Conservation (phyloP, 352 stramenopile genomes). For the Phytophthora brassicae region DNA sequence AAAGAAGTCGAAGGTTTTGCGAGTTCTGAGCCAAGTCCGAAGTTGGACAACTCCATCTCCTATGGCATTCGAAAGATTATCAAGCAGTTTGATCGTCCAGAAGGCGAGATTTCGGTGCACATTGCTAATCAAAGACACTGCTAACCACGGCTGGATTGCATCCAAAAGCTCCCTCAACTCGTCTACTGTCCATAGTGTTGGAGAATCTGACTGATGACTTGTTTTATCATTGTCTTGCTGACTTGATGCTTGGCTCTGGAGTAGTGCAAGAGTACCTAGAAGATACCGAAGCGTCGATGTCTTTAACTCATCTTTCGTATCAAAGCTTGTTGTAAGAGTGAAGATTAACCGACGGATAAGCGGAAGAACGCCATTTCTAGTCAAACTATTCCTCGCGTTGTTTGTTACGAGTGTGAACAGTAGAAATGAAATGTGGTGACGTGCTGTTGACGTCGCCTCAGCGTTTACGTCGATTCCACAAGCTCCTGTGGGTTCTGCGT, state of each 20-base stretch:
- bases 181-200: conserved; percentile 17
- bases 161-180: conserved; percentile 16
- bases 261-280: conserved; percentile 29
- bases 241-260: conserved; percentile 9
- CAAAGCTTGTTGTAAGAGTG: conserved; percentile 5
- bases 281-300: conserved; percentile 28
- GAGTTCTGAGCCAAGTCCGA: conserved; percentile 17
- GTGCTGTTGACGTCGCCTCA: not conserved
- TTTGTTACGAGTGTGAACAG: conserved; percentile 40
- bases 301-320: conserved; percentile 5
- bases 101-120: conserved; percentile 13
- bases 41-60: conserved; percentile 1
- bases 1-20: conserved; percentile 24
- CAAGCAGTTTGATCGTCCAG: conserved; percentile 40
- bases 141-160: conserved; percentile 15
- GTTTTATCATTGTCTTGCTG: not conserved
- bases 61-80: conserved; percentile 28
- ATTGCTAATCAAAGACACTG: not conserved
- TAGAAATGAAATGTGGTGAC: conserved; percentile 25
- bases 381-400: conserved; percentile 31
- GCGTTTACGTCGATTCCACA: not conserved
- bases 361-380: conserved; percentile 11
- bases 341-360: conserved; percentile 9
- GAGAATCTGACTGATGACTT: not conserved
- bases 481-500: not conserved